These are phyloP conservation scores for Rhynchospora pubera DNA, from an alignment of 176 grass and related monocot genomes.

Conservation along the genomic window DNA sequence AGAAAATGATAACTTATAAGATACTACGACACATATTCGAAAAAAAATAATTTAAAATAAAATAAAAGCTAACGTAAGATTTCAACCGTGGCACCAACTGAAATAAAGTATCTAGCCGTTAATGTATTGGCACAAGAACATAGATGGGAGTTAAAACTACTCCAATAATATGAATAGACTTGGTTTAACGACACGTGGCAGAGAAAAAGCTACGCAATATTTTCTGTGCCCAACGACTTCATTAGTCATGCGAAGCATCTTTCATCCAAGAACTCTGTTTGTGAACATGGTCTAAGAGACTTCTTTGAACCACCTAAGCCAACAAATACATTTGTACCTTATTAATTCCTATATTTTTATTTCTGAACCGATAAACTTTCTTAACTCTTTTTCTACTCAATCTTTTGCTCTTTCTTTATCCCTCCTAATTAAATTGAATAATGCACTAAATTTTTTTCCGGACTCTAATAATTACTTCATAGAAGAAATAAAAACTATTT, in stretches of 20 bases:
- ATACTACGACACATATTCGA: background rate
- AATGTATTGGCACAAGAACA: background rate
- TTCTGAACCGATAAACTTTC: background rate
- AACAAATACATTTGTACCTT: background rate
- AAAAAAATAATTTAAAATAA: background rate
- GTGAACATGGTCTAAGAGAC: background rate
- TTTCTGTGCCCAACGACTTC: constrained; percentile 16
- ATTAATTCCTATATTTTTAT: background rate
- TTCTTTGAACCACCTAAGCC: background rate
- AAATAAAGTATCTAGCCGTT: background rate
- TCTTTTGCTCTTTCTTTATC: background rate
- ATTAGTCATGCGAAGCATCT: background rate
- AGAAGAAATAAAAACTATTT: too few relatives aligned
- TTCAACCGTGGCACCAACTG: background rate
- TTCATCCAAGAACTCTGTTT: background rate
- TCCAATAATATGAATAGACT: background rate
- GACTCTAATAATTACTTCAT: too few relatives aligned
- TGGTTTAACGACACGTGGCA: background rate
- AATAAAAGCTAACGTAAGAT: background rate
- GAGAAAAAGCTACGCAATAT: background rate
- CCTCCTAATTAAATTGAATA: background rate
- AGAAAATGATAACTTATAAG: background rate
- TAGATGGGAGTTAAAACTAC: background rate
- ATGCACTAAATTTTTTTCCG: too few relatives aligned
- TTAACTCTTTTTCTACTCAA: background rate